A percentile compares a stretch with the other conserved stretches of the same genome.
Conservation (phyloP, 148 eudicot species). For the Fagopyrum homotropicum region DNA sequence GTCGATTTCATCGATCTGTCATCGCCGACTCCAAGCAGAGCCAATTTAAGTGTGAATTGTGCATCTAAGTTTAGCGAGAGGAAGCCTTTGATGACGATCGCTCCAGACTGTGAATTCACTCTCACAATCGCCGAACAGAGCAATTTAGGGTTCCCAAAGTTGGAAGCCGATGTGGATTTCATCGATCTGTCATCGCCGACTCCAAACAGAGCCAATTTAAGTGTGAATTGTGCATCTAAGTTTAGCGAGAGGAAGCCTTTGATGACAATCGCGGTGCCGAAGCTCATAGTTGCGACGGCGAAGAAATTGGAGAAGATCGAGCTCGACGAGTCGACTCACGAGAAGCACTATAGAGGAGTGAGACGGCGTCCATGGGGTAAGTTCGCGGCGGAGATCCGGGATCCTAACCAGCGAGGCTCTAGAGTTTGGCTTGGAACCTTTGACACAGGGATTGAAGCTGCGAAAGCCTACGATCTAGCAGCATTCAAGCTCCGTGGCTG, state of each 20-base stretch:
- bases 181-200: constrained; percentile 9
- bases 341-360: constrained; percentile 32
- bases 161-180: neutral
- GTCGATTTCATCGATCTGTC: constrained; percentile 12
- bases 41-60: neutral
- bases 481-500: constrained; percentile 33
- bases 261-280: constrained; percentile 18
- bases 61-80: constrained; percentile 6
- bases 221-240: neutral
- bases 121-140: neutral
- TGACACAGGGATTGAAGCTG: constrained; percentile 34
- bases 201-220: neutral
- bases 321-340: neutral
- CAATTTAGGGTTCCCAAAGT: neutral
- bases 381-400: constrained; percentile 43
- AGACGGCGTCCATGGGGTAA: constrained; percentile 40
- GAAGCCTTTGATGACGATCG: constrained; percentile 19
- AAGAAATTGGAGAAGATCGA: constrained; percentile 11
- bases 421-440: constrained; percentile 39
- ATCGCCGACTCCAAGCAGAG: neutral
- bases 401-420: constrained; percentile 27
- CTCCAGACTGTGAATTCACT: constrained; percentile 6
- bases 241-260: constrained; percentile 17
- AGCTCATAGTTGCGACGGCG: neutral
- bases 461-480: constrained; percentile 33